phyloP scores from a whole-genome alignment of 1,139 yeast species.

The Taphrina confusa region DNA sequence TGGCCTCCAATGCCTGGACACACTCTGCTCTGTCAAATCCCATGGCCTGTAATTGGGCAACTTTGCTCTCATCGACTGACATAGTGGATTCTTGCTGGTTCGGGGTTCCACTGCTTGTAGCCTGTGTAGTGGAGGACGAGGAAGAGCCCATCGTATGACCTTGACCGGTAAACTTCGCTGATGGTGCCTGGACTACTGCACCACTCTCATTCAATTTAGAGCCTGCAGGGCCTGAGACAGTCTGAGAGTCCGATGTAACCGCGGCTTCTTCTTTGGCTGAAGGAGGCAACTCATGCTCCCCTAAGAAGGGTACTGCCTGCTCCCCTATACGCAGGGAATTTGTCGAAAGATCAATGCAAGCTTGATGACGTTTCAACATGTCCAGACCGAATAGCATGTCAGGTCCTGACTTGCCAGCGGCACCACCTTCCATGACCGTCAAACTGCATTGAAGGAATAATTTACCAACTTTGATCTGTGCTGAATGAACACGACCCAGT shows the following conservation, averaged over 20 bases:
- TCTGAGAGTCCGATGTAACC: constrained; percentile 7
- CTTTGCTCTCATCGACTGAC: constrained; percentile 53
- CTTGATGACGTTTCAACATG: constrained; percentile 86
- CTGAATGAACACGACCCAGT: constrained; percentile 83
- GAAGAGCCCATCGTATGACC: constrained; percentile 36
- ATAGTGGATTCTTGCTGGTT: constrained; percentile 32
- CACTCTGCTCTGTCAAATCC: constrained; percentile 74
- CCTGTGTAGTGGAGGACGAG: constrained; percentile 10
- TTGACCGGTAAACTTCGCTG: constrained; percentile 21
- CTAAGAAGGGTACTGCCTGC: constrained; percentile 67
- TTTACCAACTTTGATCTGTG: constrained; percentile 76
- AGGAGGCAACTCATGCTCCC: constrained; percentile 70
- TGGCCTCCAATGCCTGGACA: constrained; percentile 61
- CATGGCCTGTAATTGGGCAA: constrained; percentile 60
- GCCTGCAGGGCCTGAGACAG: constrained; percentile 37
- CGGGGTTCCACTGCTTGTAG: constrained; percentile 29
- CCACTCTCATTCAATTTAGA: constrained; percentile 43
- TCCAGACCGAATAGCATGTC: constrained; percentile 59
- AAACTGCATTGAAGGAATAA: constrained; percentile 75
- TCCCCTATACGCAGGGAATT: constrained; percentile 73
- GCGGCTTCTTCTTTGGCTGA: constrained; percentile 40
- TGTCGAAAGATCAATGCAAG: constrained; percentile 69
- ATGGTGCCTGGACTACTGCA: constrained; percentile 32
- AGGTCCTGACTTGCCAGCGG: constrained; percentile 46
- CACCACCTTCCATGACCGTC: constrained; percentile 62